Base-by-base conservation (phyloP, 345 rosid genomes). In the Bruguiera parviflora region DNA sequence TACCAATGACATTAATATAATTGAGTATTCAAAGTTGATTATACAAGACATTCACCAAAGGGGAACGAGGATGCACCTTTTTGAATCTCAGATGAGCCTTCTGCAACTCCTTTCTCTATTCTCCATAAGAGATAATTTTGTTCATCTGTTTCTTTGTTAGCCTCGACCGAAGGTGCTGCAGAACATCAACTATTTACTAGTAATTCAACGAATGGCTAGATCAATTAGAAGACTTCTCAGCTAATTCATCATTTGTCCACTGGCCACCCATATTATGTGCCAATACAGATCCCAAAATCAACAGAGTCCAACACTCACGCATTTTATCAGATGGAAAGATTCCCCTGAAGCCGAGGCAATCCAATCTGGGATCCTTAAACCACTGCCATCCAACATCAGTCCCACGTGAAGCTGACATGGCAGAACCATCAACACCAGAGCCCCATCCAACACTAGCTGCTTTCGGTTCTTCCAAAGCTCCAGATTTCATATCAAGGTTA, bases 351-450 rank as follows among this genome's bases (percentile, higher is more conserved):
- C 96, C 99, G 59, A 92, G 95, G 69, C 85, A 82, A 7, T 75
- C 91, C 76, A 92, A 73, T 78, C 97, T 87, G 13, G 98, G 98
- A 81, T 96, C 99, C 69, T 76, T 80, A 70, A 88, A 83, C 99
- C 99, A 96, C 76, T 82, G 89, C 91, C 88, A 92, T 27, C 95
- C 95, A 28, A 20, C 59, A 53, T 77, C 80, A 71, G 37, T 80
- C 70, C 92, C 92, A 68, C 68, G 82, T 25, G 91, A 81, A 72
- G 97, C 77, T 11, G 87, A 81, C 74, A 76, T 65, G 62, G 81
- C 90, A 52, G 87, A 69, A 39, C 19, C 71, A 83, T 89, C 95
- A 74, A 73, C 73, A 0, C 78, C 84, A 70, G 79, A 72, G 3
- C 91, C 97, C 89, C 90, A 89, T 63, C 96, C 95, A 4, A 90